Conservation (phyloP, 305 asterid genomes). For the Fraxinus baroniana region DNA sequence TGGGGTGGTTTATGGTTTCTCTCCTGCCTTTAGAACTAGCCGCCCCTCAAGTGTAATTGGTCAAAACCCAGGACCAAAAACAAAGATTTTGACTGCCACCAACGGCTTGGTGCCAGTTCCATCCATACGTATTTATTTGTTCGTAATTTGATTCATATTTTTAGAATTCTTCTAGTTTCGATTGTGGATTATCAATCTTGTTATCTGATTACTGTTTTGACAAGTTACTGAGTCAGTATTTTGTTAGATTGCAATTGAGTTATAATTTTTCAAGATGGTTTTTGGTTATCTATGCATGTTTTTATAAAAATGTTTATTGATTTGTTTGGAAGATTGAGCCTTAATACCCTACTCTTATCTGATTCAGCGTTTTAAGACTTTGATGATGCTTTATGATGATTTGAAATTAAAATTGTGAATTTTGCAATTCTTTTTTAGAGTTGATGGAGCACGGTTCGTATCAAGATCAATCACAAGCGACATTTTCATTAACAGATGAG, state of each 20-base stretch:
- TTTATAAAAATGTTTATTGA: neutral
- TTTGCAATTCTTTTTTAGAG: slow-evolving; percentile 18
- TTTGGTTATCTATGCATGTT: neutral
- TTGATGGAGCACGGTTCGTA: slow-evolving; percentile 65
- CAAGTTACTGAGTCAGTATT: neutral
- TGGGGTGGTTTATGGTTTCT: neutral
- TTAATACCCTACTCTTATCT: neutral
- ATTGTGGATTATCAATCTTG: neutral
- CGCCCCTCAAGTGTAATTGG: neutral
- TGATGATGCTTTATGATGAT: neutral
- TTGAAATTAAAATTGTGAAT: slow-evolving; percentile 2
- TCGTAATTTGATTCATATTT: neutral
- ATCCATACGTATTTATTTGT: neutral
- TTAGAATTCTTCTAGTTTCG: neutral
- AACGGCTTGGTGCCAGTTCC: neutral
- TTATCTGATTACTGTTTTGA: neutral
- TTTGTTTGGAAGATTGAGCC: neutral
- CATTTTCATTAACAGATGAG: slow-evolving; percentile 68
- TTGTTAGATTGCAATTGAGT: neutral
- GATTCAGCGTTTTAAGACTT: neutral
- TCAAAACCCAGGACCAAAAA: neutral
- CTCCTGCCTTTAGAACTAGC: neutral
- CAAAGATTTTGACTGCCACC: neutral
- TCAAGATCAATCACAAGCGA: slow-evolving; percentile 59
- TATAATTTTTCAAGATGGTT: neutral